These are phyloP conservation scores for Botryosphaeria agaves DNA, from an alignment of 2,329 filamentous ascomycete species.

Conservation along the genomic window DNA sequence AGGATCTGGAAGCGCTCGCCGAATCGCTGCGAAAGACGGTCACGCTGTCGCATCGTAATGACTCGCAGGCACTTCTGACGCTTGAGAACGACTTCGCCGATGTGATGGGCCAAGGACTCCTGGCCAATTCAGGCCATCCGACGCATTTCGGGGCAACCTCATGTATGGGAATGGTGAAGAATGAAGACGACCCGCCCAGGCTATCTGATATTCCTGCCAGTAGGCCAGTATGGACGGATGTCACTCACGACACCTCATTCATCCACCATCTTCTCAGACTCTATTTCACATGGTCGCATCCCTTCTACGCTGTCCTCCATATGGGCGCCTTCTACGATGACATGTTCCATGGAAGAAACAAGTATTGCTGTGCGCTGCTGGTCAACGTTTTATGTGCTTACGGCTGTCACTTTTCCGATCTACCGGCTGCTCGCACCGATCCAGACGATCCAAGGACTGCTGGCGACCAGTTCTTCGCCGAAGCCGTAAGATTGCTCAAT, in stretches of 20 bases:
- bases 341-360: conserved; percentile 39
- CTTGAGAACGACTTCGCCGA: conserved; percentile 15
- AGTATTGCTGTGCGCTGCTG: conserved; percentile 51
- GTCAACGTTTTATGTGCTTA: conserved; percentile 49
- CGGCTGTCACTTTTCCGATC: conserved; percentile 51
- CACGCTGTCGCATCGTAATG: conserved; percentile 14
- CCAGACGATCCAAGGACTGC: conserved; percentile 45
- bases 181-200: background rate
- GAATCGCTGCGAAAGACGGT: conserved; percentile 22
- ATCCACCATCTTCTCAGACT: conserved; percentile 17
- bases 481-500: conserved; percentile 43
- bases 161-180: conserved; percentile 1
- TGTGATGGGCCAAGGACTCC: conserved; percentile 8
- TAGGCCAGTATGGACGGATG: conserved; percentile 1
- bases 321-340: conserved; percentile 54
- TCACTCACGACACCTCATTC: conserved; percentile 14
- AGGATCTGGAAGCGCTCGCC: conserved; percentile 21
- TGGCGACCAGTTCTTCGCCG: conserved; percentile 59
- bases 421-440: conserved; percentile 44
- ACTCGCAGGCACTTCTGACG: conserved; percentile 13
- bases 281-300: conserved; percentile 44
- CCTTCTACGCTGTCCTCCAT: conserved; percentile 55
- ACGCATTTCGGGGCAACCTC: conserved; percentile 3
- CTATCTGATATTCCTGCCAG: too few relatives aligned
- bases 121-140: conserved; percentile 3